phyloP scores from a whole-genome alignment of 352 stramenopile species.

The Plasmopara viticola region DNA sequence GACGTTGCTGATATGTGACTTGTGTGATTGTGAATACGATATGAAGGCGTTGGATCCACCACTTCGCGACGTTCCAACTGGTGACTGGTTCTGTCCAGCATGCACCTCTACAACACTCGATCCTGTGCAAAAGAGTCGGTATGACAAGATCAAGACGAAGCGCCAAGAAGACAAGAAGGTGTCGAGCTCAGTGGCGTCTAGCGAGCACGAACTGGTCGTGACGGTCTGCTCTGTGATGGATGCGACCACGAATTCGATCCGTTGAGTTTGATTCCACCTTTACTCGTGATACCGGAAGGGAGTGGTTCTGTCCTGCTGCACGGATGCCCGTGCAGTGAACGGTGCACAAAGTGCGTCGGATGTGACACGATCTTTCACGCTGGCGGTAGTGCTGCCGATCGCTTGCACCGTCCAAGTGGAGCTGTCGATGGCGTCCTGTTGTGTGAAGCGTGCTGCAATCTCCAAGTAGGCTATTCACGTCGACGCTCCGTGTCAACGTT shows the following conservation, averaged over 20 bases:
- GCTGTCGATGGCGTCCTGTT: slow-evolving; percentile 23
- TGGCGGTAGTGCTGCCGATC: slow-evolving; percentile 9
- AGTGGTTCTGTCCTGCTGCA: slow-evolving; percentile 45
- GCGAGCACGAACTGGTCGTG: slow-evolving; percentile 16
- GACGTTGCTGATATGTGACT: slow-evolving; percentile 60
- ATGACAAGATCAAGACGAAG: slow-evolving; percentile 3
- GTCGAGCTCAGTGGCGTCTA: neutral
- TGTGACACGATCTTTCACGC: slow-evolving; percentile 29
- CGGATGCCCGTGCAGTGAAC: slow-evolving; percentile 4
- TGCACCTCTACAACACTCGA: slow-evolving; percentile 12
- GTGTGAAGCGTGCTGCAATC: slow-evolving; percentile 30
- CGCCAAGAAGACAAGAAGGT: slow-evolving; percentile 4
- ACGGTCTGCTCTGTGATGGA: slow-evolving; percentile 62
- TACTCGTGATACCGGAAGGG: slow-evolving; percentile 37
- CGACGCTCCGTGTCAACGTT: slow-evolving; percentile 6
- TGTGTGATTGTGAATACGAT: slow-evolving; percentile 64
- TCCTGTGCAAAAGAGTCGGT: slow-evolving; percentile 1
- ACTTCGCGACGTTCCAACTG: slow-evolving; percentile 38
- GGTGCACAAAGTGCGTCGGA: slow-evolving; percentile 20
- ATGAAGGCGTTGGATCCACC: slow-evolving; percentile 46
- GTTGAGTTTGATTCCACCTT: slow-evolving; percentile 35
- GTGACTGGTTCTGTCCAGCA: slow-evolving; percentile 33
- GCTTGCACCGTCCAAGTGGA: slow-evolving; percentile 14
- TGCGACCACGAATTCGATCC: slow-evolving; percentile 66
- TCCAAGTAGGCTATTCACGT: slow-evolving; percentile 27